A percentile compares a stretch with the other conserved stretches of the same genome.
These are phyloP conservation scores for Lactuca sativa DNA, from an alignment of 129 eudicot genomes.

Conservation along the genomic window DNA sequence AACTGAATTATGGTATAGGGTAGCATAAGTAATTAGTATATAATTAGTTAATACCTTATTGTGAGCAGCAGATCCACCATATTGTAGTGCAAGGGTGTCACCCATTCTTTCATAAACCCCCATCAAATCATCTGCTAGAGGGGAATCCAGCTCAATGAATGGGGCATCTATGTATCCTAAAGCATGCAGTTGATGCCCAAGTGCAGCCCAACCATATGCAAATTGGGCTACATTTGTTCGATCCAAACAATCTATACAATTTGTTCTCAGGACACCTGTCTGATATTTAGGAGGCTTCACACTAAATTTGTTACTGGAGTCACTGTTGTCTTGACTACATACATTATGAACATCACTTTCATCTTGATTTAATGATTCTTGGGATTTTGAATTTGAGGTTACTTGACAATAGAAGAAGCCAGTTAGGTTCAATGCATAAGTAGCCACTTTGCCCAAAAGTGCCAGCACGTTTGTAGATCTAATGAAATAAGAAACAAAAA, in stretches of 20 bases:
- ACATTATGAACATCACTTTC: slow-evolving; percentile 32
- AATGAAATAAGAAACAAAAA: slow-evolving; percentile 30
- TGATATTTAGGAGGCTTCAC: slow-evolving; percentile 55
- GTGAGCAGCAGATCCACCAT: slow-evolving; percentile 99
- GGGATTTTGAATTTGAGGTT: slow-evolving; percentile 40
- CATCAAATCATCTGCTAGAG: slow-evolving; percentile 78
- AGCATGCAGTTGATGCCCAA: slow-evolving; percentile 86
- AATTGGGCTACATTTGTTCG: slow-evolving; percentile 95
- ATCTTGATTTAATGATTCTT: slow-evolving; percentile 25
- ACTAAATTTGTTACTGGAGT: slow-evolving; percentile 25
- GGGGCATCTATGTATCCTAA: slow-evolving; percentile 59
- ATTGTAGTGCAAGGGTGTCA: slow-evolving; percentile 89
- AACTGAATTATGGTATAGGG: neutral
- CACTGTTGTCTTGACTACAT: slow-evolving; percentile 18
- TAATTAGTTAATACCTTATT: slow-evolving; percentile 61
- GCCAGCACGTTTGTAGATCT: slow-evolving; percentile 67
- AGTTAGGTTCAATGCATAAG: slow-evolving; percentile 73
- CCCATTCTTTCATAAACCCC: slow-evolving; percentile 90
- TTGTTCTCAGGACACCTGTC: slow-evolving; percentile 87
- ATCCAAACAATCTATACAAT: slow-evolving; percentile 98
- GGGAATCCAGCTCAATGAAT: slow-evolving; percentile 59
- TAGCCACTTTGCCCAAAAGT: slow-evolving; percentile 72
- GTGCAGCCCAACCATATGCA: slow-evolving; percentile 95
- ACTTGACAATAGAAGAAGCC: slow-evolving; percentile 74
- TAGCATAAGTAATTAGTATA: slow-evolving; percentile 1